Base-by-base conservation (phyloP, 768 basidiomycete genomes). In the Suillus sp. region DNA sequence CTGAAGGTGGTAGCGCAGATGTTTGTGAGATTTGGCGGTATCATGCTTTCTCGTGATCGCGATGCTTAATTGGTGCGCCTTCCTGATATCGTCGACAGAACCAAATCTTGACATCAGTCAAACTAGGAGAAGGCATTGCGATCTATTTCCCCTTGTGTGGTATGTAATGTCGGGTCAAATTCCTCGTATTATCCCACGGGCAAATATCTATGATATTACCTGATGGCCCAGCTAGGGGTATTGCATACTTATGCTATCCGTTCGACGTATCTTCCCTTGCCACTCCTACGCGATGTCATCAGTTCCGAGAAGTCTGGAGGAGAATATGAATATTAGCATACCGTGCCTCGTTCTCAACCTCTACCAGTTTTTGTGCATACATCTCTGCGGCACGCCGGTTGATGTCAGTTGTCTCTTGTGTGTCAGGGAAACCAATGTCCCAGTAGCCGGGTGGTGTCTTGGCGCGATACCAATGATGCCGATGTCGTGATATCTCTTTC, bases 341-440 rank as follows among this genome's bases (percentile, higher is more conserved):
- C 79, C 70, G 78, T 11, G 85, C 88, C 64, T 93, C 91, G 61
- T 70, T 75, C 66, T 86, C 86, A 7, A 93, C 78, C 62, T 79
- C 77, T 8, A 80, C 75, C 64, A 80, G 79, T 78, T 93, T 93
- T 73, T 81, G 79, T 68, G 75, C 76, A 66, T 91, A 87, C 85
- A 95, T 92, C 70, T 84, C 83, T 62, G 80, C 82, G 10, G 95
- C 95, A 62, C 78, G 78, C 64, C 79, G 77, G 73, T 96, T 96
- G 68, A 96, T 95, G 60, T 82, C 82, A 53, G 80, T 82, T 18
- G 86, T 88, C 70, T 93, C 86, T 73, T 96, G 95, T 4, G 95
- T 95, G 66, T 81, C 80, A 1, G 95, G 95, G 72, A 98, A 96
- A 1, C 91, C 93, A 62, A 96, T 95, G 62, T 89, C 81, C 92